Evolutionary conservation across 306 rosid species (phyloP), one percentile per base, ranked within the genome.

Genomic region (Cucumis cinereus): DNA sequence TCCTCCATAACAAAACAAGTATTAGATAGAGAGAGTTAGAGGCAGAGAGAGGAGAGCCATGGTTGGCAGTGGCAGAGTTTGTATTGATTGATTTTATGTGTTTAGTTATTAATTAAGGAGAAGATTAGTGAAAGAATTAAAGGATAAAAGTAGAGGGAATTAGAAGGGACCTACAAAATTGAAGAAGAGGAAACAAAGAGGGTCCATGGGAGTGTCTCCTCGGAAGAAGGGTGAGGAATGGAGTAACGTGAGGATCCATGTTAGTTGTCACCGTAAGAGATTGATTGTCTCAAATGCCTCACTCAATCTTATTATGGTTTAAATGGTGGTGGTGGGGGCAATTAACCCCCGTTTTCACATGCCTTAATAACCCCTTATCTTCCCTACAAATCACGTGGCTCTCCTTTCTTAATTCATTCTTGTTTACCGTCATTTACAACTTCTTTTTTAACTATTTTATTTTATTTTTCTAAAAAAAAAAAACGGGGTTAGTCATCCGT

Each of bases 321-420:
- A 64, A 76, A 73, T 87, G 80, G 85, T 76, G 78, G 38, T 72
- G 49, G n/a, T 61, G 95, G 88, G 84, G 80, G 87, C 89, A 84
- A 53, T 82, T 88, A 83, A 82, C 83, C 77, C 77, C 85, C 88
- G 82, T 55, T 85, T 88, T 89, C 96, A 89, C 96, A 83, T 93
- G 96, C 82, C 89, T 84, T 85, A 83, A 82, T 85, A 82, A 75
- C 85, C 88, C 88, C 58, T 70, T 71, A 30, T 81, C 73, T 80
- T 76, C 74, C 74, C 93, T 86, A 90, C 96, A 90, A 84, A 82
- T 85, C 95, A 93, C 91, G 89, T 89, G 96, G 75, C 77, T 30
- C 35, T 5, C 35, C 78, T 10, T n/a, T 0, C 36, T 33, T 69
- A 50, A 77, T 81, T 77, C 71, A 67, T 60, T 28, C 7, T 30